Evolutionary conservation across 1,284 basidiomycete species (phyloP).

Genomic region (Ustilago bromivora): DNA sequence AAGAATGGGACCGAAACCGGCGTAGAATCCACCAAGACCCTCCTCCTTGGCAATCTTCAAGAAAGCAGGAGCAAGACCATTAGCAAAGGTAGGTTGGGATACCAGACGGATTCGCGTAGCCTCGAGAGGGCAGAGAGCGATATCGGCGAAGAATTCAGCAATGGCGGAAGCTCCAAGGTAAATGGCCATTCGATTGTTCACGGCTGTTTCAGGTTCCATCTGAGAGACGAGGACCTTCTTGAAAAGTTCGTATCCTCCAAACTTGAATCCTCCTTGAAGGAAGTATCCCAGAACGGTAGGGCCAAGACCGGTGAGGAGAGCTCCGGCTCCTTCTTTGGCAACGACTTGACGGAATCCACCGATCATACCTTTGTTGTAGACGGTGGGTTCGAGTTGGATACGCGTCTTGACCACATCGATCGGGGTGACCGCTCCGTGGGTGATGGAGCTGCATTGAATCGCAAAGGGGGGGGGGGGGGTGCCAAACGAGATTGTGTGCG

Average conservation of each 20-base stretch:
- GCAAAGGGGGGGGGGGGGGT: background rate
- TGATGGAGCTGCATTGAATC: slow-evolving; percentile 76
- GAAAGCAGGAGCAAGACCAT: slow-evolving; percentile 67
- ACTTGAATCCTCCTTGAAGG: slow-evolving; percentile 70
- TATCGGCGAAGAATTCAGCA: slow-evolving; percentile 70
- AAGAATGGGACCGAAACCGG: slow-evolving; percentile 72
- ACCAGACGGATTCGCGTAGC: slow-evolving; percentile 70
- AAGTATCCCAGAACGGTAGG: slow-evolving; percentile 69
- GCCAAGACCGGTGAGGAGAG: slow-evolving; percentile 68
- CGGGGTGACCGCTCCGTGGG: slow-evolving; percentile 77
- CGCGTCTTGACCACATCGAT: slow-evolving; percentile 80
- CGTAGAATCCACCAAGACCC: slow-evolving; percentile 69
- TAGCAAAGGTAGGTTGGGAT: slow-evolving; percentile 68
- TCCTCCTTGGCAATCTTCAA: slow-evolving; percentile 65
- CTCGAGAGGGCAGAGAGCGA: slow-evolving; percentile 69
- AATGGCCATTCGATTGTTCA: slow-evolving; percentile 66
- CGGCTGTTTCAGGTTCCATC: slow-evolving; percentile 66
- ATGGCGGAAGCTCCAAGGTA: slow-evolving; percentile 68
- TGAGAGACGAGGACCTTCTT: slow-evolving; percentile 68
- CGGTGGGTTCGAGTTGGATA: slow-evolving; percentile 84
- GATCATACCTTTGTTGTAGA: slow-evolving; percentile 73
- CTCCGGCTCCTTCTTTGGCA: slow-evolving; percentile 66
- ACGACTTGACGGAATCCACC: slow-evolving; percentile 68
- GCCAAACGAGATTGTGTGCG: background rate
- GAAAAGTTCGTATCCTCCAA: slow-evolving; percentile 70